Base-by-base conservation (phyloP, 108 stramenopile species). In the Pseudonitzschia multiseries region DNA sequence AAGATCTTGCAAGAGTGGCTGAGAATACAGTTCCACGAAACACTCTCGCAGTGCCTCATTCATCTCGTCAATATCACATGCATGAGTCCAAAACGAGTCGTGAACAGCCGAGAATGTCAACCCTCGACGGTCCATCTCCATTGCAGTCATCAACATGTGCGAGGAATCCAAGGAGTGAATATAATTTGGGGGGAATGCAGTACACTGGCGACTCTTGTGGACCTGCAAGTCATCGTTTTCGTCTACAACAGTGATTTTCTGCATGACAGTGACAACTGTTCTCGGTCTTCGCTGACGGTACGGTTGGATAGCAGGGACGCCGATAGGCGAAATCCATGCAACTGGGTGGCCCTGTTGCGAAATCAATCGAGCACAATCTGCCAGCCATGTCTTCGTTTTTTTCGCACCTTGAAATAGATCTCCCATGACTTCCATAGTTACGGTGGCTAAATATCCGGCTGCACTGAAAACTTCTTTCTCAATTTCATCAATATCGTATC, bases 151-250 rank as follows among this genome's bases (percentile, higher is more conserved):
- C 21, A 99, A 84, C 99, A 99, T 99, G 79, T 99, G 99, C 4
- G 98, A 98, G 20, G 97, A 96, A 75, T 99, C 99, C 57, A 99
- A 79, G 21, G 98, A 98, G 76, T 99, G 99, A 2, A 99, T 95
- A 79, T 92, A 99, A 79, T 99, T 99, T 12, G 99, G 99, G 44
- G 99, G 99, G 68, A 99, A 99, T 15, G 99, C 99, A 17, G 93
- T 82, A 22, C 84, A 85, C 75, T 99, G 98, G 36, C 95, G 91
- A 41, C 79, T 71, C 26, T 77, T 80, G 70, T 94, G 81, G 36
- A 99, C 78, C 17, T 97, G 98, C 9, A 98, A 82, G 22, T 89
- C 80, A 62, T 98, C 99, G 40, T 73, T 83, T 27, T 93, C 77
- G 57, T 96, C 82, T 17, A 83, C 82, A 36, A 99, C 71, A 15